Base-by-base conservation (phyloP, 164 flowering plant species). In the Macadamia tetraphylla region DNA sequence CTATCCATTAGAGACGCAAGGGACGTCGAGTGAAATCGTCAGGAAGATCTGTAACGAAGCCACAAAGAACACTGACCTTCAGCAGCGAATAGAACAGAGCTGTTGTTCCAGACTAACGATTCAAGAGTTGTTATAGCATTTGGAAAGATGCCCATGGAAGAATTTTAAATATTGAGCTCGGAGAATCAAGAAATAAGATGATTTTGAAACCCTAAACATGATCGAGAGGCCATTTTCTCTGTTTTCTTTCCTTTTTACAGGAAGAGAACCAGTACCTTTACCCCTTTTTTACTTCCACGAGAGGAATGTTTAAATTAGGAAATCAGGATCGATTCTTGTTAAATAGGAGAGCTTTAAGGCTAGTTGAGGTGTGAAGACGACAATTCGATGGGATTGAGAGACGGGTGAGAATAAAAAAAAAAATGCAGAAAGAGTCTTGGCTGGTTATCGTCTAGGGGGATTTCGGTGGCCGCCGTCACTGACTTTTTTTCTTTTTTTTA, bases 181-280 rank as follows among this genome's bases (percentile, higher is more conserved):
- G 63, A 35, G 56, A 64, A 43, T 48, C 46, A 51, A 67, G 35
- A 65, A 44, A 49, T 15, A 49, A 18, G 29, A 64, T 15, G 58
- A 58, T n/a, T 65, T 69, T 48, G 49, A 44, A 65, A 53, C 73
- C 69, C 69, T 71, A 71, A 68, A 65, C 56, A 51, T 48, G 74
- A 71, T 71, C 69, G 40, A 35, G 65, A 65, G 63, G 58, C 65
- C 68, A 48, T 62, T 29, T 31, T 30, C 43, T 9, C 9, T 58
- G n/a, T 6, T 13, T 30, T 53, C 31, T 46, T 32, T 10, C 43
- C 64, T 62, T n/a, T 11, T 31, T 1, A 11, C 15, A 30, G 13
- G n/a, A n/a, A n/a, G n/a, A n/a, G n/a, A n/a, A n/a, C n/a, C n/a
- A 32, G 23, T 58, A 31, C 46, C 12, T 48, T 32, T 55, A 48